phyloP scores from a whole-genome alignment of 805 yeast species.

The Starmera pachycereana region DNA sequence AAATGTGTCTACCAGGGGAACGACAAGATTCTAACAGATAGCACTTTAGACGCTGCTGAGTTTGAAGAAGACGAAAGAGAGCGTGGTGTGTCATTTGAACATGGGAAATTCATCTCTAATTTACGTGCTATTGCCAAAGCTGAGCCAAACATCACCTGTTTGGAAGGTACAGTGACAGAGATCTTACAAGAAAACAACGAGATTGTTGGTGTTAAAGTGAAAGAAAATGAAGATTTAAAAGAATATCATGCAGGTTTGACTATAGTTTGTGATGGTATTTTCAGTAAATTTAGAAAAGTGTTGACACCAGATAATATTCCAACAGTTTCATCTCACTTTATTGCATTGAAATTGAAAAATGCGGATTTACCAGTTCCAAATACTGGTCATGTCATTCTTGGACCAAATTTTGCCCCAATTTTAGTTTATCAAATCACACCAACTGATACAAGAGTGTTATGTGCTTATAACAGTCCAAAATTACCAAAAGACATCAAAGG shows the following conservation, averaged over 20 bases:
- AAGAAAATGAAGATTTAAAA: slow-evolving; percentile 31
- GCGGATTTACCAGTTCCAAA: slow-evolving; percentile 65
- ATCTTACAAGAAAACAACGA: slow-evolving; percentile 44
- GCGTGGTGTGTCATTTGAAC: slow-evolving; percentile 83
- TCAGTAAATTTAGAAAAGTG: slow-evolving; percentile 81
- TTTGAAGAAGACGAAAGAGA: slow-evolving; percentile 52
- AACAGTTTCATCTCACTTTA: slow-evolving; percentile 68
- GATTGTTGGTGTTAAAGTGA: slow-evolving; percentile 71
- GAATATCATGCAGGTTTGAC: slow-evolving; percentile 53
- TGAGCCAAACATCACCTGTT: slow-evolving; percentile 65
- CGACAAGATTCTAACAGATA: slow-evolving; percentile 42
- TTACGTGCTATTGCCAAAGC: slow-evolving; percentile 57
- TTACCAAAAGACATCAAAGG: slow-evolving; percentile 61
- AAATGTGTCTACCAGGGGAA: slow-evolving; percentile 48
- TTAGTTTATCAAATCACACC: slow-evolving; percentile 81
- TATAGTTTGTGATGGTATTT: slow-evolving; percentile 86
- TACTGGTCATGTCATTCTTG: slow-evolving; percentile 87
- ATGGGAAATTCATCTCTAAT: slow-evolving; percentile 77
- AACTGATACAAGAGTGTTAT: slow-evolving; percentile 75
- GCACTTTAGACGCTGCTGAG: slow-evolving; percentile 35
- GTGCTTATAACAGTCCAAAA: slow-evolving; percentile 69
- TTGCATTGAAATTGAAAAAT: slow-evolving; percentile 67
- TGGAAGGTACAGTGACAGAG: slow-evolving; percentile 77
- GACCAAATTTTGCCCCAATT: slow-evolving; percentile 72
- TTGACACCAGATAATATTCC: slow-evolving; percentile 55